These are phyloP conservation scores for Neurospora tetraspora DNA, from an alignment of 495 filamentous ascomycete species.

Conservation along the genomic window DNA sequence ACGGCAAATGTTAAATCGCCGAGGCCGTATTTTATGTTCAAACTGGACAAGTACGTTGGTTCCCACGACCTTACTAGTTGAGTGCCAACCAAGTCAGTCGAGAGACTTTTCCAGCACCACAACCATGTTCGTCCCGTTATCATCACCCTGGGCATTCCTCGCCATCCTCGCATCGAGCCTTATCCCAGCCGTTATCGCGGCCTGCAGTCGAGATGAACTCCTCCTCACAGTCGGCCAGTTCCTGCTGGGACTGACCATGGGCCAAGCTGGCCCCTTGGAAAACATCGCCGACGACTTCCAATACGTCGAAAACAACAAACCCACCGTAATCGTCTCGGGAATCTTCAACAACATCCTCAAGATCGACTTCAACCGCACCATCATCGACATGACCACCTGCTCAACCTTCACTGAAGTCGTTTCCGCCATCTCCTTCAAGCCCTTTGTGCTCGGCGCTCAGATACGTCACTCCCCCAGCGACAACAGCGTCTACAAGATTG, in stretches of 20 bases:
- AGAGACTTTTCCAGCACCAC: not conserved
- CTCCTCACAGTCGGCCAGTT: not conserved
- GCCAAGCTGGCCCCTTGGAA: not conserved
- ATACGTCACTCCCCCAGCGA: constrained; percentile 23
- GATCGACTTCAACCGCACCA: constrained; percentile 25
- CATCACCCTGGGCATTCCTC: not conserved
- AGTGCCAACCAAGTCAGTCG: not conserved
- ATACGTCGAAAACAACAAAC: constrained; percentile 20
- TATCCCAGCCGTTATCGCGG: not conserved
- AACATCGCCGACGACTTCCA: constrained; percentile 8
- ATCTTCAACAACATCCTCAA: constrained; percentile 19
- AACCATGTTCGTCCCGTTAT: not conserved
- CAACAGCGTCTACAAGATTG: constrained; percentile 23
- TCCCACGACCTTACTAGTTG: not conserved
- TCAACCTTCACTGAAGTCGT: constrained; percentile 32
- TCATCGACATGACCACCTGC: constrained; percentile 20
- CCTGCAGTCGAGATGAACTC: not conserved
- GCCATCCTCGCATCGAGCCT: not conserved
- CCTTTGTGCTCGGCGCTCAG: constrained; percentile 35
- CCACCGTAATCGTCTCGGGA: constrained; percentile 18
- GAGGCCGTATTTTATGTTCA: not conserved
- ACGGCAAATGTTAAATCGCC: not conserved
- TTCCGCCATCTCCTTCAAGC: constrained; percentile 16
- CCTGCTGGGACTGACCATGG: not conserved
- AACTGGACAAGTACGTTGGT: not conserved